A percentile compares a stretch with the other conserved stretches of the same genome.
These are phyloP conservation scores for Tylopilus balloui DNA, from an alignment of 768 basidiomycete species.

Conservation along the genomic window DNA sequence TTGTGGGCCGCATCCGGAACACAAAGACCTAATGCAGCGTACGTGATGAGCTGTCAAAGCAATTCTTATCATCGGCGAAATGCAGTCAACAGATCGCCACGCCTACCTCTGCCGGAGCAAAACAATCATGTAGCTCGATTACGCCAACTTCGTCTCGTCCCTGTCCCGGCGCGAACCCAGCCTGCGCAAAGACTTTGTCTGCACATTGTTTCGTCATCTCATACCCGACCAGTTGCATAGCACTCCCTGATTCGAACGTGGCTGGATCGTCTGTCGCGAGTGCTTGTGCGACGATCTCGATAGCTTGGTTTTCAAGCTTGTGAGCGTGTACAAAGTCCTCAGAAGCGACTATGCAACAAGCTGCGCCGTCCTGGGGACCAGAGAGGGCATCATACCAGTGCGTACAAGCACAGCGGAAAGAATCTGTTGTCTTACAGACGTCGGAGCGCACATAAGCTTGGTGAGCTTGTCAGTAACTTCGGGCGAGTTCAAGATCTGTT, in stretches of 20 bases:
- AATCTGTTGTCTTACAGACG: constrained; percentile 47
- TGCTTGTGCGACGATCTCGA: constrained; percentile 66
- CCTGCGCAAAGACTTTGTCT: constrained; percentile 62
- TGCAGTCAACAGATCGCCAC: background rate
- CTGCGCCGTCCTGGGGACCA: constrained; percentile 56
- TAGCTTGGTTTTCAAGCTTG: constrained; percentile 75
- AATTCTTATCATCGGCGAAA: background rate
- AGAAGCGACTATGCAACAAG: constrained; percentile 71
- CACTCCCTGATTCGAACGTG: constrained; percentile 59
- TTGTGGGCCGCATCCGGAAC: constrained; percentile 59
- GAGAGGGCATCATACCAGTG: background rate
- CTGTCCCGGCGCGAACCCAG: constrained; percentile 58
- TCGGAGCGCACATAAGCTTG: constrained; percentile 81
- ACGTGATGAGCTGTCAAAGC: constrained; percentile 58
- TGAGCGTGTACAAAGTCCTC: constrained; percentile 72
- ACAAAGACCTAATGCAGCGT: constrained; percentile 73
- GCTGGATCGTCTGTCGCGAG: constrained; percentile 60
- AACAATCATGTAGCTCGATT: constrained; percentile 80
- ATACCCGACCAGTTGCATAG: constrained; percentile 75
- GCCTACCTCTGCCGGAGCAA: constrained; percentile 70
- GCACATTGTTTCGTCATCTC: constrained; percentile 66
- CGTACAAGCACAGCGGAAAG: too few relatives aligned
- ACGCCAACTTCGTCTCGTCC: constrained; percentile 74
- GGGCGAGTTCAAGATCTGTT: constrained; percentile 60
- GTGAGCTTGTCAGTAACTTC: constrained; percentile 69